These are phyloP conservation scores for Rhodotorula taiwanensis DNA, from an alignment of 768 basidiomycete genomes.

Conservation along the genomic window DNA sequence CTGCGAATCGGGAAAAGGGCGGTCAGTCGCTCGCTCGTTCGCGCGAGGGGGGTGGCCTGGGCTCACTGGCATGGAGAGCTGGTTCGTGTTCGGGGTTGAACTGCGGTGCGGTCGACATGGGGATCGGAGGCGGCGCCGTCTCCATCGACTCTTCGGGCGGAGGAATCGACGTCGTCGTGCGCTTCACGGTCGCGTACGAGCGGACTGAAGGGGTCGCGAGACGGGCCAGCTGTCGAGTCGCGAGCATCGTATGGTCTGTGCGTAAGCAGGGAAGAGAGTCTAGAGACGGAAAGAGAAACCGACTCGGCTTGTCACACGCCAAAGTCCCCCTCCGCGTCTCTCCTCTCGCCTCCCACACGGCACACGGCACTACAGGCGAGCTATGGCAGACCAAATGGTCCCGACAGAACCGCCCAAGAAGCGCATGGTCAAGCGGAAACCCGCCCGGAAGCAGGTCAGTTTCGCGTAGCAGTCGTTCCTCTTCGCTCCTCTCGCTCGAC, in stretches of 20 bases:
- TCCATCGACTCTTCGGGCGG: neutral
- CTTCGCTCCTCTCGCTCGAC: neutral
- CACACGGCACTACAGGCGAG: neutral
- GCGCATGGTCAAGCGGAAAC: slow-evolving; percentile 39
- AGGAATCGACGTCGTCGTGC: neutral
- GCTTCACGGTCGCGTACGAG: slow-evolving; percentile 7
- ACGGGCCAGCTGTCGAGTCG: neutral
- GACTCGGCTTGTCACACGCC: too few species aligned
- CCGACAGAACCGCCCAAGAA: slow-evolving; percentile 1
- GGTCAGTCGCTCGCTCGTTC: too few species aligned
- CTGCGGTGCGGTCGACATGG: neutral
- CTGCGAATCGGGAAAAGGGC: too few species aligned
- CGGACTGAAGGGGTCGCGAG: neutral
- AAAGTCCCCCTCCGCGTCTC: neutral
- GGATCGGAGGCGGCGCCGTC: slow-evolving; percentile 9
- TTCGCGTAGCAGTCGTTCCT: too few species aligned
- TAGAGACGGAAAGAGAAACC: neutral
- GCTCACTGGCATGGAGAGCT: slow-evolving; percentile 23
- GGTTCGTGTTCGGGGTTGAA: slow-evolving; percentile 36
- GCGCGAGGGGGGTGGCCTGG: too few species aligned
- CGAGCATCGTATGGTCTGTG: slow-evolving; percentile 4
- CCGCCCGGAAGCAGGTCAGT: slow-evolving; percentile 38
- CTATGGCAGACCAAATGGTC: neutral
- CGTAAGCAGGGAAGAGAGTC: too few species aligned
- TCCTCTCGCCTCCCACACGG: neutral